Conservation (phyloP, 495 filamentous ascomycete species). For the Aspergillus incahuasiensis region DNA sequence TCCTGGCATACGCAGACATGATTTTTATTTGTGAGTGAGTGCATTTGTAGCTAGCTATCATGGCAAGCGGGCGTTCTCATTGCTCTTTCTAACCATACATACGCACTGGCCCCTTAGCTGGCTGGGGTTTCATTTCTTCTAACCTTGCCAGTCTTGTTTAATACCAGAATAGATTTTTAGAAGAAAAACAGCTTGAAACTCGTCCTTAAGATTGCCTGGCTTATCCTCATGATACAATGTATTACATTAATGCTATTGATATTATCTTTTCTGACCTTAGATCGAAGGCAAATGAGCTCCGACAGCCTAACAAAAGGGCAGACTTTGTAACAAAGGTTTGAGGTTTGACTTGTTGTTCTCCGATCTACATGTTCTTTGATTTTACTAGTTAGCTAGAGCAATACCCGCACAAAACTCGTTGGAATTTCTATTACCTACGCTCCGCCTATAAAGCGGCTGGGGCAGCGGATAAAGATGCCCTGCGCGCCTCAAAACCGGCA, state of each 20-base stretch:
- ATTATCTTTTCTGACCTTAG: too few species aligned
- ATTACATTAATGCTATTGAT: too few species aligned
- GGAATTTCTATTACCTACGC: not conserved
- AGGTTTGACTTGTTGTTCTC: too few species aligned
- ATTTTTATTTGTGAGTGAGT: not conserved
- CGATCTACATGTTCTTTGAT: too few species aligned
- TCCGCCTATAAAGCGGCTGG: not conserved
- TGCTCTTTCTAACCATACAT: not conserved
- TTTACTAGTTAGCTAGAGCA: too few species aligned
- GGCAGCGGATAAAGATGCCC: not conserved
- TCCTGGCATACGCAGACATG: slow-evolving; percentile 3
- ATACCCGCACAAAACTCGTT: not conserved
- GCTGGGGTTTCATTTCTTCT: not conserved
- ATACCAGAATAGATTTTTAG: not conserved
- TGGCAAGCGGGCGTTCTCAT: slow-evolving; percentile 9
- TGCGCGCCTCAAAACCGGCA: slow-evolving; percentile 18
- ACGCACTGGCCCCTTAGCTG: not conserved
- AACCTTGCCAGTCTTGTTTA: not conserved
- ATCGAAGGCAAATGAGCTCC: too few species aligned
- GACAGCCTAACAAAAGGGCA: too few species aligned
- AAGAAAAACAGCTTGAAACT: too few species aligned
- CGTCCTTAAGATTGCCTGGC: too few species aligned
- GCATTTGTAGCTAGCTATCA: slow-evolving; percentile 4
- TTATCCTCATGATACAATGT: too few species aligned
- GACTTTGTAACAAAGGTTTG: too few species aligned